Conservation (phyloP, 2,329 filamentous ascomycete genomes). For the Fusarium humuli region DNA sequence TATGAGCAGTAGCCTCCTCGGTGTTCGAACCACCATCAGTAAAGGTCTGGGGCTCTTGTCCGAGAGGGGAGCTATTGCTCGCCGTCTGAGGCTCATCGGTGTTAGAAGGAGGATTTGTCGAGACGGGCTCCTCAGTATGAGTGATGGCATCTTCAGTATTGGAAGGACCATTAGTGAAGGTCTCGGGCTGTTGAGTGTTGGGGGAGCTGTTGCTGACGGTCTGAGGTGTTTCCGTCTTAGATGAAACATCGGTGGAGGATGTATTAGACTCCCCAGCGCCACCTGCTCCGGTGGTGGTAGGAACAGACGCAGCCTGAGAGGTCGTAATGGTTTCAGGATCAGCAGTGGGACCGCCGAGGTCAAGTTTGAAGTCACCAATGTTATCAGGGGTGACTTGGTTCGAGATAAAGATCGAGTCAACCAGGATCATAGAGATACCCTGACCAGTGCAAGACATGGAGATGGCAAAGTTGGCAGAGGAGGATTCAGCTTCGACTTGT, state of each 20-base stretch:
- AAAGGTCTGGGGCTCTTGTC: neutral
- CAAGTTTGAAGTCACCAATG: constrained; percentile 11
- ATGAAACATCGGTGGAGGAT: neutral
- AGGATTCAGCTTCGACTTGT: neutral
- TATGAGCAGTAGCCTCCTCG: neutral
- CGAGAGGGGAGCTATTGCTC: neutral
- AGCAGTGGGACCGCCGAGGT: neutral
- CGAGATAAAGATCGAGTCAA: constrained; percentile 27
- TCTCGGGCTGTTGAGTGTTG: neutral
- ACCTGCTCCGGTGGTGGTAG: neutral
- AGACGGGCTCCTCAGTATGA: neutral
- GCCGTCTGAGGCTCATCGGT: neutral
- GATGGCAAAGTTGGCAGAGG: constrained; percentile 8
- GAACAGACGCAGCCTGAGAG: neutral
- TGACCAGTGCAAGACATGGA: constrained; percentile 7
- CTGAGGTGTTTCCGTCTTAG: neutral
- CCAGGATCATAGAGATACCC: neutral
- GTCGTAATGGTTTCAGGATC: neutral
- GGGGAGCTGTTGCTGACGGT: neutral
- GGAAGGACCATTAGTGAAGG: neutral
- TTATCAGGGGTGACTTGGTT: constrained; percentile 21
- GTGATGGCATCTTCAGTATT: neutral
- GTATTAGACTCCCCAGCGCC: neutral
- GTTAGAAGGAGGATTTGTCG: neutral
- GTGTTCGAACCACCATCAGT: neutral